phyloP scores from a whole-genome alignment of 202 grass and related monocot species.

The Musa balbisiana region DNA sequence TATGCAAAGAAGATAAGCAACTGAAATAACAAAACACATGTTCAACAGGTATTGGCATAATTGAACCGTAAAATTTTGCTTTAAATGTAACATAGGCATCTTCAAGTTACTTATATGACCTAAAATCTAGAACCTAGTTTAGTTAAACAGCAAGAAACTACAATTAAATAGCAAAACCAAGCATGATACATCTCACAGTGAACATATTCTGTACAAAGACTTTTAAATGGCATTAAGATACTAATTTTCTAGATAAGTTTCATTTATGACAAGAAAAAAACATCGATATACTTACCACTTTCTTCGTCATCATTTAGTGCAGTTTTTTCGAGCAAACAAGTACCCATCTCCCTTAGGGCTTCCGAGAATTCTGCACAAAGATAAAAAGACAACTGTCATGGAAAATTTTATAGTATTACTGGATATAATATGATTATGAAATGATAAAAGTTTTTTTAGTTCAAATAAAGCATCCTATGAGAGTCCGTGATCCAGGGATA shows the following conservation, averaged over 20 bases:
- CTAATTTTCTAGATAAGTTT: background rate
- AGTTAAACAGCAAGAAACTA: background rate
- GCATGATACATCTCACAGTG: too few relatives aligned
- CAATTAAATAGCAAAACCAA: too few relatives aligned
- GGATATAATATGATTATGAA: background rate
- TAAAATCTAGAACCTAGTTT: slow-evolving; percentile 3
- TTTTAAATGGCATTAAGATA: background rate
- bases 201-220: too few relatives aligned
- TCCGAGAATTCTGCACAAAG: slow-evolving; percentile 65
- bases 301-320: slow-evolving; percentile 69
- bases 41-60: background rate
- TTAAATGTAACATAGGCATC: background rate
- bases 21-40: background rate
- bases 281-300: slow-evolving; percentile 44
- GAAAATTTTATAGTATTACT: background rate
- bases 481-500: background rate
- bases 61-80: background rate
- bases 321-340: slow-evolving; percentile 78
- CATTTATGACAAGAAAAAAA: background rate
- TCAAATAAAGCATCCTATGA: slow-evolving; percentile 1
- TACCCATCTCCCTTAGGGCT: slow-evolving; percentile 84
- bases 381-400: background rate
- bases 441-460: too few relatives aligned
- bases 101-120: too few relatives aligned
- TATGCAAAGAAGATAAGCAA: background rate